Base-by-base conservation (phyloP, 2,329 filamentous ascomycete genomes). In the Escovopsis sp. region DNA sequence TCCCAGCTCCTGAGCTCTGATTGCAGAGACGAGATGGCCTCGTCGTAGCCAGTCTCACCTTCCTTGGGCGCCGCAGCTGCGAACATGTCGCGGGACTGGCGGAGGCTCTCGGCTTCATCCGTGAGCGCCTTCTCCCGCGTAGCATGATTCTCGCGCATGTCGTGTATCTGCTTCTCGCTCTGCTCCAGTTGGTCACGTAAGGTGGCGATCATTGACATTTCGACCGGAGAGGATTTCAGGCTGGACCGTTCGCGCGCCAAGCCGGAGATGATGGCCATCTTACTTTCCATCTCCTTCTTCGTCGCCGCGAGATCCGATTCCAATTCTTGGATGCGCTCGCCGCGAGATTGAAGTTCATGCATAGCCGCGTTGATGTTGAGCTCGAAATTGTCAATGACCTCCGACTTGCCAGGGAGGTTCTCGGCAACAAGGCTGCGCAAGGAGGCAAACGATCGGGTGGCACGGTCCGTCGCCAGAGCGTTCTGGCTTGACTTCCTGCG, bases 211-310 rank as follows among this genome's bases (percentile, higher is more conserved):
- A 95, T 80, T 0, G 85, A 88, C 58, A 95, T 93, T 56, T 98
- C 91, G 56, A 94, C 80, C 7, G 87, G 83, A 23, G 83, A 82
- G 3, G 59, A 74, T 58, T 89, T 86, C 64, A 95, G 72, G 63
- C 87, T 95, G 3, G 86, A 89, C 45, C 93, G 74, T 62, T 98
- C 93, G 42, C 91, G 81, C 4, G 91, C 94, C 48, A 98, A 70
- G 6, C 91, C 91, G 28, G 86, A 85, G 52, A 98, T 96, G 56
- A 98, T 88, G 28, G 85, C 85, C 69, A 89, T 87, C 73, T 98
- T 98, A 48, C 76, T 80, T 57, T 98, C 91, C 82, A 96, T 94
- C 61, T 98, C 91, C 66, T 87, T 94, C 67, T 85, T 91, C 19
- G 87, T 77, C 4, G 77, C 80, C 26, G 79, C 69, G 44, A 95